Base-by-base conservation (phyloP, 129 eudicot species). In the Sambucus nigra region DNA sequence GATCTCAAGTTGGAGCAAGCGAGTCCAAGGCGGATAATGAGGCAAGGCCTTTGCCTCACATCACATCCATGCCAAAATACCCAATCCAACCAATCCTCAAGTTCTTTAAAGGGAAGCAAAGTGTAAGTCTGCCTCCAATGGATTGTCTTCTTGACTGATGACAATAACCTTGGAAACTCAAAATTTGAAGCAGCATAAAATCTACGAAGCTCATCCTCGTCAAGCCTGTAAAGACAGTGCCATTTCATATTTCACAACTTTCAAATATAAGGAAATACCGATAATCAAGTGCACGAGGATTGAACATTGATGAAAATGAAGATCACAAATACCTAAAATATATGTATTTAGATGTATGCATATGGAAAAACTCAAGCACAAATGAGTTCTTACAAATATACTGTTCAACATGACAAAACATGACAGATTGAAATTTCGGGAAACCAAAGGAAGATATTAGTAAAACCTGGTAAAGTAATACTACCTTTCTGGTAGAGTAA, bases 41-140 rank as follows among this genome's bases (percentile, higher is more conserved):
- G 84, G 74, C 75, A 74, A 60, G 79, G 92, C 19, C 71, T 73
- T 52, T 38, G 69, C 63, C 63, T 70, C 28, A 12, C 35, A 71
- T 82, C 92, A 64, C 53, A 52, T 25, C 82, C 80, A 78, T 82
- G 95, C 95, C 95, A 85, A 72, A 73, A 85, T 56, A 85, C 78
- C 25, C 77, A 64, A 18, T 70, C 55, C 41, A 55, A 75, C 95
- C 95, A 85, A 39, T 48, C 70, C 55, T 77, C 66, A 25, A 85
- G 95, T 69, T 85, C 89, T 71, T 80, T 70, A 33, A 63, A 56
- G 29, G 89, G 72, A 42, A 85, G 23, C 47, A 85, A 69, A 25
- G 46, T 69, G 66, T 65, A 85, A 47, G 56, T 71, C 70, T 80
- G 74, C 71, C 95, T 80, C 95, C 95, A 85, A 0, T 10, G 76